These are phyloP conservation scores for Neurospora crassa DNA, from an alignment of 2,329 filamentous ascomycete species.

Conservation along the genomic window DNA sequence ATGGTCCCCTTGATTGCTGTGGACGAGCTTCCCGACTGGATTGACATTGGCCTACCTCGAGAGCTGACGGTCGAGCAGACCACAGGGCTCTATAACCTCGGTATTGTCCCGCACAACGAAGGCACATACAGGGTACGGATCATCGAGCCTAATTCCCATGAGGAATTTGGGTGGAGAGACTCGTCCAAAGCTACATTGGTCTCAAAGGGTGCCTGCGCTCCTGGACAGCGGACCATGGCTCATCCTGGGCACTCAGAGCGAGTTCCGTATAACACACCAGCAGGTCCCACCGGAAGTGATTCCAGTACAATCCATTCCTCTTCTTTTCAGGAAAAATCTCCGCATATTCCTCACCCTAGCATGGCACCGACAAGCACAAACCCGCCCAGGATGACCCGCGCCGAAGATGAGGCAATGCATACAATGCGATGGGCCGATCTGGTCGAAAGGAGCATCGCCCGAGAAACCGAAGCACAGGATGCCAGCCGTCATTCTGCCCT, in stretches of 20 bases:
- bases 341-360: background rate
- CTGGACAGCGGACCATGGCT: background rate
- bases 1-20: constrained; percentile 45
- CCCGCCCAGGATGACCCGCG: background rate
- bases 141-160: background rate
- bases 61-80: constrained; percentile 29
- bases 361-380: background rate
- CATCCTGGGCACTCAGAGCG: background rate
- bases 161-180: background rate
- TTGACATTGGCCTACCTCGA: constrained; percentile 36
- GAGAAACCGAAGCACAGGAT: background rate
- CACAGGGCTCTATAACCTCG: constrained; percentile 29
- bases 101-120: constrained; percentile 17
- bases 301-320: background rate
- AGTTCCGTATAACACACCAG: background rate
- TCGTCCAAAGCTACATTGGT: background rate
- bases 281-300: background rate
- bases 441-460: background rate
- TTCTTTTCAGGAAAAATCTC: background rate
- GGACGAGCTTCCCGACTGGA: constrained; percentile 40
- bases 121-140: constrained; percentile 22
- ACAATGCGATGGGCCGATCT: background rate
- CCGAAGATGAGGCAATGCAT: constrained; percentile 1
- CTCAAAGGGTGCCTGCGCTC: background rate
- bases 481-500: background rate